Evolutionary conservation across 1,139 yeast genomes (phyloP), one percentile per base, ranked within the genome.

Genomic region (Kurtzmaniella quercitrusa): DNA sequence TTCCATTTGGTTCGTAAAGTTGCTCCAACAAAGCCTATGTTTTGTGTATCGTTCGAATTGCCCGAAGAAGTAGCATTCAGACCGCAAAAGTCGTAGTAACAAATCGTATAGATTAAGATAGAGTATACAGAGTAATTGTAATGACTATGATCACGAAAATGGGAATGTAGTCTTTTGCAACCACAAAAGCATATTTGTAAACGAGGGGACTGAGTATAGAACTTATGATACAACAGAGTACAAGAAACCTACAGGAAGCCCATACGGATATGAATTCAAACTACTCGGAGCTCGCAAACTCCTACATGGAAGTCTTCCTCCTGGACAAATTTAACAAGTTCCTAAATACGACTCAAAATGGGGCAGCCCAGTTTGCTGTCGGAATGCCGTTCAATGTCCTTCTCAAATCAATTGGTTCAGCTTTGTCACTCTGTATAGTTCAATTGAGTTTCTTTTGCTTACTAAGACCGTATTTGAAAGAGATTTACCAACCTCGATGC

Each of bases 1-100:
- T 85, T 90, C 63, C 98, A 91, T 58, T 68, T 85, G 51, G 98
- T 94, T 12, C 79, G 98, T 57, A 83, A 82, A 59, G 98, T 94
- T 12, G 93, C 98, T 0, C 98, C 98, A 2, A 89, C 97, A 2
- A 94, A 93, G 60, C 93, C 93, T 29, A 93, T 93, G 98, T 91
- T 80, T 60, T 90, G 98, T 62, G 87, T 88, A 3, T 72, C 91
- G 9, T 90, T 91, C 64, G 64, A 65, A 53, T 71, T 93, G 37
- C 98, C 98, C 0, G 73, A 72, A 47, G 84, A 78, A 48, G 89
- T 91, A 29, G 96, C 96, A 2, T 84, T 81, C 50, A 63, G 31
- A 24, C 31, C 37, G 17, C 37, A 34, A 34, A 8, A 7, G 15
- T 38, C 34, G 16, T 37, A 19, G 17, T 29, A 9, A 29, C 6